These are phyloP conservation scores for Mucor saturninus DNA, from an alignment of 371 early-diverging fungal species.

Conservation along the genomic window DNA sequence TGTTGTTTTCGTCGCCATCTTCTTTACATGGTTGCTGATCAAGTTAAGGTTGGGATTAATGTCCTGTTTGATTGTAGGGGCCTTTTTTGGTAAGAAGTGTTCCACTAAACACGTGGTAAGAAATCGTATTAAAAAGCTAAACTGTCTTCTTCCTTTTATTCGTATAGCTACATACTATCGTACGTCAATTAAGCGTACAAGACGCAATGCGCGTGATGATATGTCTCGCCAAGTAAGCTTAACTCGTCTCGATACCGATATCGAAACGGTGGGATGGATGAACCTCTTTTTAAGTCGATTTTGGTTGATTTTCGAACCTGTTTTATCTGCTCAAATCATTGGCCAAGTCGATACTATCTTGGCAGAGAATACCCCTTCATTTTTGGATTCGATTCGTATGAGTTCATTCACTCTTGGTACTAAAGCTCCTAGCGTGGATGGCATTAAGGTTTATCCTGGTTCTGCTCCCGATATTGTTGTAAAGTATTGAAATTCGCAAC, in stretches of 20 bases:
- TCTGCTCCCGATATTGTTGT: slow-evolving; percentile 81
- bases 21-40: slow-evolving; percentile 46
- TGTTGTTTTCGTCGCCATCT: slow-evolving; percentile 39
- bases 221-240: slow-evolving; percentile 62
- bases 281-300: slow-evolving; percentile 86
- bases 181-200: slow-evolving; percentile 70
- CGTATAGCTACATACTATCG: slow-evolving; percentile 69
- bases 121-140: not conserved
- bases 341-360: slow-evolving; percentile 73
- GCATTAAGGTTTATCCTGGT: slow-evolving; percentile 75
- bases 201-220: slow-evolving; percentile 70
- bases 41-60: slow-evolving; percentile 41
- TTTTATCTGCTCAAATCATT: slow-evolving; percentile 75
- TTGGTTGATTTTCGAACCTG: slow-evolving; percentile 95
- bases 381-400: slow-evolving; percentile 87
- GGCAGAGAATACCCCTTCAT: slow-evolving; percentile 80
- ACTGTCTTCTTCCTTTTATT: slow-evolving; percentile 3
- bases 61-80: slow-evolving; percentile 42
- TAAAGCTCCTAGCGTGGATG: slow-evolving; percentile 88
- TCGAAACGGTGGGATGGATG: slow-evolving; percentile 96
- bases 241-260: slow-evolving; percentile 50
- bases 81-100: slow-evolving; percentile 38
- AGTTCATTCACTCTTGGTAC: slow-evolving; percentile 96
- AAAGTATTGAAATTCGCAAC: slow-evolving; percentile 13
- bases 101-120: slow-evolving; percentile 5